Base-by-base conservation (phyloP, 2,329 filamentous ascomycete genomes). In the Talaromyces sp. region DNA sequence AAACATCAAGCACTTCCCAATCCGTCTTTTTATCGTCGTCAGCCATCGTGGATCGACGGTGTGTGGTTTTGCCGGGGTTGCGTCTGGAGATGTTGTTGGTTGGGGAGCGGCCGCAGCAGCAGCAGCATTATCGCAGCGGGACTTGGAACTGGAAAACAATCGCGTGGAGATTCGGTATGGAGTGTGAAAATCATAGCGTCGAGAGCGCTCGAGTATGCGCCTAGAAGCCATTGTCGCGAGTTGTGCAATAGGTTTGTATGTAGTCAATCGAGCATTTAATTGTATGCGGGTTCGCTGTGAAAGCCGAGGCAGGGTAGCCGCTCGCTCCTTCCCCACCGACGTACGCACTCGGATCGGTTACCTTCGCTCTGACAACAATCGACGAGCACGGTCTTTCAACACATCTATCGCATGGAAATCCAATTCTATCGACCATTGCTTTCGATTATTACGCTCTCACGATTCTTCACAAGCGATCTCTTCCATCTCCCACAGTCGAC, bases 1-100 rank as follows among this genome's bases (percentile, higher is more conserved):
- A 70, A 91, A 93, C 63, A 82, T 84, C 65, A 93, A 84, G 71
- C 90, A 93, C 75, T 86, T 87, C 1, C 89, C 90, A 29, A 93
- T 77, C 19, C 90, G 83, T 14, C 78, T 69, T 69, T 86, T 88
- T 49, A 88, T 82, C 61, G 88, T 83, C 4, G 86, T 83, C 38
- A 92, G 84, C 90, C 90, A 95, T 70, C 86, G 80, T 19, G 86
- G 79, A 71, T 80, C 67, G 68, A 80, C 62, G 49, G 65, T 58
- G 27, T 57, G 58, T 21, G 58, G 54, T 54, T 57, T 60, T 9
- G 41, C n/a, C 14, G 49, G 35, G 4, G 27, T 55, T 5, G 24
- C 46, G 6, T n/a, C 9, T 10, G 59, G 38, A 2, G 59, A 55
- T 46, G 43, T 11, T 46, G 19, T 46, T 24, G 51, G 49, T 43